Percentiles rank a stretch among this genome's conserved stretches.
Conservation (phyloP, 495 filamentous ascomycete species). For the Tuber brumale region DNA sequence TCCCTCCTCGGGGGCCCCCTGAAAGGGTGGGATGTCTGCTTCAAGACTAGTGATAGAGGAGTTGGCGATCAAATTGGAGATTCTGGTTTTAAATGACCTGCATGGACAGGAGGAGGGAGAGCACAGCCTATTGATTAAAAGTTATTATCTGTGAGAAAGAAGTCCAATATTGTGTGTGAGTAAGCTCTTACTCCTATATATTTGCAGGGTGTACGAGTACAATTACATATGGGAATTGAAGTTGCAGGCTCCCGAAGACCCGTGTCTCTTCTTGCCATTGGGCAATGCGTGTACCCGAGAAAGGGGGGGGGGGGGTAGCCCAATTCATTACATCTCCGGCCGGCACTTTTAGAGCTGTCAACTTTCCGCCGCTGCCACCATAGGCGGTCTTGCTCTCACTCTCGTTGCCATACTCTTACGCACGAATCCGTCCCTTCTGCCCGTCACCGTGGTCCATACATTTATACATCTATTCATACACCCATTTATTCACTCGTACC, state of each 20-base stretch:
- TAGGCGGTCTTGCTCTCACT: slow-evolving; percentile 18
- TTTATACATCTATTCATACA: not conserved
- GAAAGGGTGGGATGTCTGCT: slow-evolving; percentile 25
- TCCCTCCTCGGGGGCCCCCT: slow-evolving; percentile 2
- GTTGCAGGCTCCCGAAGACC: slow-evolving; percentile 33
- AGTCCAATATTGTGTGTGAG: slow-evolving; percentile 35
- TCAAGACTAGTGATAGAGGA: slow-evolving; percentile 27
- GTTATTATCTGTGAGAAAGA: slow-evolving; percentile 33
- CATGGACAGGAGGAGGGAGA: slow-evolving; percentile 13
- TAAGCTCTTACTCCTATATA: slow-evolving; percentile 36
- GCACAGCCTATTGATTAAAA: slow-evolving; percentile 37
- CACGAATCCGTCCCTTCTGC: slow-evolving; percentile 15
- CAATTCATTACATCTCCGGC: slow-evolving; percentile 14
- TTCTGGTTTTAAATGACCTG: slow-evolving; percentile 1
- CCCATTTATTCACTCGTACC: not conserved
- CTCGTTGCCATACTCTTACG: slow-evolving; percentile 5
- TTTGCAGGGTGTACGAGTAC: slow-evolving; percentile 24
- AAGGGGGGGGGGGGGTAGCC: slow-evolving; percentile 23
- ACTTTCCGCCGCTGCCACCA: slow-evolving; percentile 21
- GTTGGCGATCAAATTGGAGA: slow-evolving; percentile 9
- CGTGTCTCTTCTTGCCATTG: slow-evolving; percentile 30
- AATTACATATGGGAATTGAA: slow-evolving; percentile 28
- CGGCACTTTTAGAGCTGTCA: slow-evolving; percentile 35
- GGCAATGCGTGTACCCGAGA: slow-evolving; percentile 32
- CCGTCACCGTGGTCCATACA: slow-evolving; percentile 21